Base-by-base conservation (phyloP, 2,329 filamentous ascomycete genomes). In the Alternaria alternata region DNA sequence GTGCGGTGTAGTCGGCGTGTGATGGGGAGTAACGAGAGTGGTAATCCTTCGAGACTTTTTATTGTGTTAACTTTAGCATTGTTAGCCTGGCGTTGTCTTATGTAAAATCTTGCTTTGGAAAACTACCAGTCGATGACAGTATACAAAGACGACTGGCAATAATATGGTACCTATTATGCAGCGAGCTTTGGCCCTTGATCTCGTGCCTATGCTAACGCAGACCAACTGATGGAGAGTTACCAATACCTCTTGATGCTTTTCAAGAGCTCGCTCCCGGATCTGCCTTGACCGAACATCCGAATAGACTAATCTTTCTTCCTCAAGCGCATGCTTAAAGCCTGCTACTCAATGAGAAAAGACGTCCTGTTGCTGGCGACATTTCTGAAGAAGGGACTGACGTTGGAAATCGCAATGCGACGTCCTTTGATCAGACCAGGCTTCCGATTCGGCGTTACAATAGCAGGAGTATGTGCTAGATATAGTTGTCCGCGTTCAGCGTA, bases 341-440 rank as follows among this genome's bases (percentile, higher is more conserved):
- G 51, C 42, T 42, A 57, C 65, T 68, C 65, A 68, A 78, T 76
- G 76, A 78, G 75, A 77, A 78, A 78, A 75, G 72, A 68, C 65
- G 68, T 67, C 63, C 52, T 57, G 28, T 63, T 62, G 44, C 60
- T 57, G 56, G 51, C 44, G 59, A 67, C 54, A 54, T 59, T 64
- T 63, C 63, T 62, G 58, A 56, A 53, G 53, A 49, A 42, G 16
- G 46, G 39, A 39, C 41, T 43, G 47, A 49, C 46, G 46, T 36
- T 24, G 46, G 20, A 49, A 36, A 20, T 34, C 46, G 30, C 46
- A 49, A 36, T 49, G 46, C 46, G 46, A 36, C 30, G 30, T 49
- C 46, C 46, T 49, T 49, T 11, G 18, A 49, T 36, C 46, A 49
- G 46, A 36, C 46, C 46, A 24, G 46, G 46, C 46, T 49, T 49